Evolutionary conservation across 2,329 filamentous ascomycete genomes (phyloP), one percentile per base, ranked within the genome.

Genomic region (Ophiocordyceps sinensis): DNA sequence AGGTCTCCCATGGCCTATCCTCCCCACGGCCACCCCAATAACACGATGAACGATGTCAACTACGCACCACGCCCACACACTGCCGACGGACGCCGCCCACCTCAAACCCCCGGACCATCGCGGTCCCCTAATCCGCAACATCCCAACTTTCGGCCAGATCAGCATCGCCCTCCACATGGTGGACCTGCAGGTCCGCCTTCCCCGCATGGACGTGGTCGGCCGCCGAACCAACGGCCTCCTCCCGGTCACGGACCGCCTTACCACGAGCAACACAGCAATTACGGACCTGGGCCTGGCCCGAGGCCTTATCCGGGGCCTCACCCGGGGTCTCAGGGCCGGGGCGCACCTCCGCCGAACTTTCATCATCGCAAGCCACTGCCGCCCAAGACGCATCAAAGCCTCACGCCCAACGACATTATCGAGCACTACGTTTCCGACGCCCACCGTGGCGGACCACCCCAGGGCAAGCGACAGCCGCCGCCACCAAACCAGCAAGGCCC

Each of bases 1-100:
- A 62, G 59, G 48, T 70, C 69, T 31, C 68, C 70, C 3, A 53
- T 68, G 47, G 39, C 28, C 32, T 14, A 30, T 13, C 34, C 28
- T 23, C 41, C 47, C 54, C 50, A 55, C 48, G 49, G 60, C 41
- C 43, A 58, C 38, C 49, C 55, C 40, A 55, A 19, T 19, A 19
- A 54, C 49, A 49, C 57, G 44, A 44, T 54, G 38, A 51, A 51
- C 37, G 50, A 61, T 35, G 54, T 51, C 40, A 53, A 55, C 51
- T 51, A 52, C 30, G 47, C 41, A 5, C 34, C 38, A n/a, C 51
- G 51, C 40, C 57, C 57, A 28, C 50, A 49, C 12, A 60, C 58
- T 4, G 49, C 58, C 3, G 57, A 61, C 17, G 55, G 55, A 21
- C 52, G 49, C 17, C 55, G 58, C 34, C 47, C 58, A 28, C 43